Evolutionary conservation across 1,284 basidiomycete genomes (phyloP).

Genomic region (Neonothopanus nambi): DNA sequence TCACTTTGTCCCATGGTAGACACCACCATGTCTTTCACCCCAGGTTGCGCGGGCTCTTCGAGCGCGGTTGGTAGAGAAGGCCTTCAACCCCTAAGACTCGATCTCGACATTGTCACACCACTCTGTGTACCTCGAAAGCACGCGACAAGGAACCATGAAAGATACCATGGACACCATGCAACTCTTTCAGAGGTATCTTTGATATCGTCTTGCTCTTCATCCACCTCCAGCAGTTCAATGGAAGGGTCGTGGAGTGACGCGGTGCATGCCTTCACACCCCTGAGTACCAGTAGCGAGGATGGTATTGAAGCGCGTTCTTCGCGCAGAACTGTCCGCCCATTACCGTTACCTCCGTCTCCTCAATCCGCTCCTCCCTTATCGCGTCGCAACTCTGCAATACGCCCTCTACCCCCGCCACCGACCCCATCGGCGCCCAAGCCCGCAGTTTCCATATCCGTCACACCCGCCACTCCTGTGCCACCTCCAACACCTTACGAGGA

Average conservation of each 20-base stretch:
- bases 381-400: background rate
- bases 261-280: background rate
- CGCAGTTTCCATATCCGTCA: conserved; percentile 5
- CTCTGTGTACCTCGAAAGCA: background rate
- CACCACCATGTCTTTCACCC: too few species aligned
- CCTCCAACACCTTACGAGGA: background rate
- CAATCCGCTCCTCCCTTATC: background rate
- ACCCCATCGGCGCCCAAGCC: background rate
- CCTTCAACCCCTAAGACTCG: background rate
- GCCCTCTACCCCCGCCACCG: background rate
- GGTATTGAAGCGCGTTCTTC: background rate
- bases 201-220: conserved; percentile 7
- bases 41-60: too few species aligned
- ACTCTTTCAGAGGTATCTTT: conserved; percentile 4
- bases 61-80: too few species aligned
- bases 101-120: background rate
- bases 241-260: background rate
- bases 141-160: background rate
- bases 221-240: conserved; percentile 1
- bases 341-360: conserved; percentile 3
- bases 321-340: background rate
- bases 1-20: too few species aligned
- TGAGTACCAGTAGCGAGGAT: background rate
- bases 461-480: background rate
- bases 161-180: background rate